Percentiles rank a stretch among this genome's conserved stretches.
Evolutionary conservation across 2,329 filamentous ascomycete species (phyloP).

Genomic region (Hypoxylon rubiginosum): DNA sequence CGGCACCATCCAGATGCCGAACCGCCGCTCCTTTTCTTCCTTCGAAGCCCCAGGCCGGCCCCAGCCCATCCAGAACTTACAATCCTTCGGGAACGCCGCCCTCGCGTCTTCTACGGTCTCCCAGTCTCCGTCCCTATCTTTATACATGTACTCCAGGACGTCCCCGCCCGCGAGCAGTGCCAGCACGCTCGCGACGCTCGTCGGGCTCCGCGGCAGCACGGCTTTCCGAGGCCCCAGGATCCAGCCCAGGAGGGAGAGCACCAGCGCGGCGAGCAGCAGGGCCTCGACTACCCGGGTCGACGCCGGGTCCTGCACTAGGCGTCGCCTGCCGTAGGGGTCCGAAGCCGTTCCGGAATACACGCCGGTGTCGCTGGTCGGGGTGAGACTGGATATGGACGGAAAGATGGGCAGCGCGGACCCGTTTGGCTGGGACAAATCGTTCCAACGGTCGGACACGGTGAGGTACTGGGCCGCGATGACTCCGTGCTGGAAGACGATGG

Average conservation of each 20-base stretch:
- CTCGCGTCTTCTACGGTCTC: constrained; percentile 7
- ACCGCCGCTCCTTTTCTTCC: constrained; percentile 4
- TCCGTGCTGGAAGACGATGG: constrained; percentile 6
- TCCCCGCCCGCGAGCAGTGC: constrained; percentile 36
- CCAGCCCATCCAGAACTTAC: constrained; percentile 32
- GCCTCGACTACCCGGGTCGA: constrained; percentile 19
- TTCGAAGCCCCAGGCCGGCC: constrained; percentile 10
- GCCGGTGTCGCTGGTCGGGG: constrained; percentile 1
- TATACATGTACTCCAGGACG: constrained; percentile 20
- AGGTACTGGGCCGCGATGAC: neutral
- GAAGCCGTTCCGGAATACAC: neutral
- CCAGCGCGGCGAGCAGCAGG: constrained; percentile 12
- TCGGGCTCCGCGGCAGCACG: constrained; percentile 31
- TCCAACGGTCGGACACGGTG: neutral
- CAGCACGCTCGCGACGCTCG: constrained; percentile 29
- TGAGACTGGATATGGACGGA: neutral
- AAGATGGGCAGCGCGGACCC: neutral
- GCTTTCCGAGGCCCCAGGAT: constrained; percentile 13
- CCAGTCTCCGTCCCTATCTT: neutral
- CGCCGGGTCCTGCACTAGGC: neutral
- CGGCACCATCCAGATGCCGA: constrained; percentile 12
- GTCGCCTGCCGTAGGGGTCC: neutral
- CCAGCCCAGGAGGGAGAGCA: constrained; percentile 30
- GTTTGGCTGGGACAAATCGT: neutral
- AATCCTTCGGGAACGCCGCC: neutral